phyloP scores from a whole-genome alignment of 352 stramenopile species.

The Phytopythium oedochilum region DNA sequence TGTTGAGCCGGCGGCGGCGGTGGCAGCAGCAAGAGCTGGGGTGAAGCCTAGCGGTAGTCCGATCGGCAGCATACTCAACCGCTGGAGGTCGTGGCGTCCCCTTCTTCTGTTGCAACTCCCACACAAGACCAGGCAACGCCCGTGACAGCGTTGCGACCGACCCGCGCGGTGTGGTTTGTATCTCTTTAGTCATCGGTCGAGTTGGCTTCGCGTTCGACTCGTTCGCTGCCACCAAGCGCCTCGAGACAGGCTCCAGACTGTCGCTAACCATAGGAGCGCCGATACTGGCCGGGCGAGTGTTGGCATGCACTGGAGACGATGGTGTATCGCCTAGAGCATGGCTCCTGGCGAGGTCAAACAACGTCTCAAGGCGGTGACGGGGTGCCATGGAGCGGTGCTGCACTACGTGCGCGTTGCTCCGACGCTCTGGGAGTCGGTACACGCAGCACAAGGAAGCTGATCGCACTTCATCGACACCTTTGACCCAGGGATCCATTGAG shows the following conservation, averaged over 20 bases:
- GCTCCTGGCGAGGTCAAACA: slow-evolving; percentile 5
- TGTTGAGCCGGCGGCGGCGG: neutral
- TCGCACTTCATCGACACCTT: neutral
- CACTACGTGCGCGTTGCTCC: slow-evolving; percentile 7
- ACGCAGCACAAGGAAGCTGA: slow-evolving; percentile 15
- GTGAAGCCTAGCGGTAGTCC: neutral
- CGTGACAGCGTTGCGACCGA: neutral
- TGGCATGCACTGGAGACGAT: neutral
- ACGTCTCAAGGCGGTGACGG: slow-evolving; percentile 7
- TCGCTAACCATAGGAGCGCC: neutral
- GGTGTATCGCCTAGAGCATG: neutral
- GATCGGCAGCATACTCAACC: slow-evolving; percentile 1
- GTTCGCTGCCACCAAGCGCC: slow-evolving; percentile 11
- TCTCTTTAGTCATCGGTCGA: neutral
- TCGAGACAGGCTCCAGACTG: slow-evolving; percentile 5
- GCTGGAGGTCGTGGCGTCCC: neutral
- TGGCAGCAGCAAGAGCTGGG: neutral
- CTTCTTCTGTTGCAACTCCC: neutral
- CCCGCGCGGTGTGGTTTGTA: neutral
- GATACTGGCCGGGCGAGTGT: neutral
- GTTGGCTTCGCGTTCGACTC: neutral
- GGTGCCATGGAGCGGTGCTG: slow-evolving; percentile 2
- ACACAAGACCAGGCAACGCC: neutral
- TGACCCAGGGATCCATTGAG: neutral
- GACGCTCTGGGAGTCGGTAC: slow-evolving; percentile 21